Evolutionary conservation across 768 basidiomycete genomes (phyloP).

Genomic region (Mycena rebaudengoi): DNA sequence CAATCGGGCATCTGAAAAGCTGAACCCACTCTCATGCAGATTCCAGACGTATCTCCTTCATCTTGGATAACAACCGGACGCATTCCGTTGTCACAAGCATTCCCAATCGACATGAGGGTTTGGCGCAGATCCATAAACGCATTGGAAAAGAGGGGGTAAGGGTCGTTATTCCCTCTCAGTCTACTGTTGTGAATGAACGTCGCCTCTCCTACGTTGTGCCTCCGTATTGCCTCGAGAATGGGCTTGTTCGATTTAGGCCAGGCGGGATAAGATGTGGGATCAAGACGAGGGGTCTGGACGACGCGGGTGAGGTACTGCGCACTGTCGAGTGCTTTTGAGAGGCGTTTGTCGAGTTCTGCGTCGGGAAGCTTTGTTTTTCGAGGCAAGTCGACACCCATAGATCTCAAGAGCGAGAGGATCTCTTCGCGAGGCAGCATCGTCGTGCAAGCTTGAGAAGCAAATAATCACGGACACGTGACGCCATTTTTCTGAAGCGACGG

Average conservation of each 20-base stretch:
- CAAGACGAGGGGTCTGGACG: slow-evolving; percentile 6
- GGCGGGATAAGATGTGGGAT: slow-evolving; percentile 1
- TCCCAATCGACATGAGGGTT: slow-evolving; percentile 15
- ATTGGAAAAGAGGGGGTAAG: slow-evolving; percentile 11
- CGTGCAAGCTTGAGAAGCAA: neutral
- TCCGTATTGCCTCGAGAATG: neutral
- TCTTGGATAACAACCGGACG: neutral
- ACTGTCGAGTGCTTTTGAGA: slow-evolving; percentile 19
- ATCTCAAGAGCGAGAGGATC: neutral
- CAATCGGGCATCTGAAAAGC: too few species aligned
- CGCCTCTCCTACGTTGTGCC: slow-evolving; percentile 14
- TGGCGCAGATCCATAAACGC: slow-evolving; percentile 18
- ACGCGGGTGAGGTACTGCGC: slow-evolving; percentile 22
- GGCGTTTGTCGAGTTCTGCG: slow-evolving; percentile 20
- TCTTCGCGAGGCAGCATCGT: slow-evolving; percentile 3
- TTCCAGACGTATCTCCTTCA: slow-evolving; percentile 5
- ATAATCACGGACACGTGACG: too few species aligned
- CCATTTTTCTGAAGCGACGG: too few species aligned
- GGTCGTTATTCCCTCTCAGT: neutral
- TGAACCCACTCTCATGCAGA: slow-evolving; percentile 17
- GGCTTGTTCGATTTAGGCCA: slow-evolving; percentile 11
- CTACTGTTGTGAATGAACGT: neutral
- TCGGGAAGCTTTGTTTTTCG: slow-evolving; percentile 22
- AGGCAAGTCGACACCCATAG: slow-evolving; percentile 17
- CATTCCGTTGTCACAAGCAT: slow-evolving; percentile 3